These are phyloP conservation scores for Talaromyces sp. DNA, from an alignment of 2,329 filamentous ascomycete species.

Conservation along the genomic window DNA sequence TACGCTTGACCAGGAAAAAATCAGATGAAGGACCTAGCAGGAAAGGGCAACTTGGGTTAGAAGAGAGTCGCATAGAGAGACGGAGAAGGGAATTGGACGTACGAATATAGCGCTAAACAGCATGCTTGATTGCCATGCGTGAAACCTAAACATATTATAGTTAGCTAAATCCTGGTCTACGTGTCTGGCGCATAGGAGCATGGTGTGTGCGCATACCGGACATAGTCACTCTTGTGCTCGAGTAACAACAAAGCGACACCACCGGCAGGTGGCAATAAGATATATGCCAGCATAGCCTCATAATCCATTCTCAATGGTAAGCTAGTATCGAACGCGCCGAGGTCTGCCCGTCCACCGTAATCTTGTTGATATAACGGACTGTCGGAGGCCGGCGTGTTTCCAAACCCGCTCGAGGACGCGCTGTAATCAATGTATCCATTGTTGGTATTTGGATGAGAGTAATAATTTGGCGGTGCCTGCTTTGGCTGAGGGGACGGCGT, in stretches of 20 bases:
- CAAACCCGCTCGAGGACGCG: slow-evolving; percentile 26
- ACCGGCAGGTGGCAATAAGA: slow-evolving; percentile 78
- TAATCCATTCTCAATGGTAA: slow-evolving; percentile 81
- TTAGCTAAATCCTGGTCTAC: background rate
- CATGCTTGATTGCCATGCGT: slow-evolving; percentile 90
- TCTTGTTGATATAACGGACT: slow-evolving; percentile 29
- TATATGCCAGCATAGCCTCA: slow-evolving; percentile 85
- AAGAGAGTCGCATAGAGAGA: background rate
- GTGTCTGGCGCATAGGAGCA: background rate
- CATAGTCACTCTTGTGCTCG: slow-evolving; percentile 95
- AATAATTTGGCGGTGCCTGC: background rate
- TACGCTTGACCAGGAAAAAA: slow-evolving; percentile 80
- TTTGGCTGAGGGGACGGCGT: slow-evolving; percentile 6
- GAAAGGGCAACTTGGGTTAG: background rate
- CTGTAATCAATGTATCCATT: slow-evolving; percentile 8
- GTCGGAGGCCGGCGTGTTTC: slow-evolving; percentile 12
- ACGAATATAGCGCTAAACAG: slow-evolving; percentile 68
- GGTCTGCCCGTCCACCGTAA: slow-evolving; percentile 58
- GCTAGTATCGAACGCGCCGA: slow-evolving; percentile 80
- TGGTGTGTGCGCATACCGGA: slow-evolving; percentile 56
- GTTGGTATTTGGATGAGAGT: slow-evolving; percentile 1
- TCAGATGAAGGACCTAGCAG: slow-evolving; percentile 68
- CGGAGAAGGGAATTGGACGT: slow-evolving; percentile 20
- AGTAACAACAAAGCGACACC: slow-evolving; percentile 77
- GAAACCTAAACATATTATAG: slow-evolving; percentile 58